phyloP scores from a whole-genome alignment of 2,329 filamentous ascomycete species.

The Ophiobolus disseminans region DNA sequence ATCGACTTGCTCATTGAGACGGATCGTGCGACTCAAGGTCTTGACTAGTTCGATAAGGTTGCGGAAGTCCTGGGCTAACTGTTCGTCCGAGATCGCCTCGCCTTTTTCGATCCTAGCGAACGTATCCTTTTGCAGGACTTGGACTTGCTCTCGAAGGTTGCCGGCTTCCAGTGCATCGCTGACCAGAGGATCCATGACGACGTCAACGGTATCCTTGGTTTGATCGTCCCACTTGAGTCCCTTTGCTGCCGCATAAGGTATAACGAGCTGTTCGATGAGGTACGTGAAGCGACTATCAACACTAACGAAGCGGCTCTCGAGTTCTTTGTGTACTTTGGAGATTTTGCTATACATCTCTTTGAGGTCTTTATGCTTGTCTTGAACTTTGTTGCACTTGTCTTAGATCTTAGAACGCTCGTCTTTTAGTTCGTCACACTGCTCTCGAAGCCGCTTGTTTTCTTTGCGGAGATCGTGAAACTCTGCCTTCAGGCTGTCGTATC shows the following conservation, averaged over 20 bases:
- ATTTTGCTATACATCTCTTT: too few species aligned
- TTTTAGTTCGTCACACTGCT: too few species aligned
- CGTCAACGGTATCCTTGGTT: background rate
- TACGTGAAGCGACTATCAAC: too few species aligned
- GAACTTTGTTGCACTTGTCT: too few species aligned
- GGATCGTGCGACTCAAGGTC: slow-evolving; percentile 15
- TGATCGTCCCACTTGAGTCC: background rate
- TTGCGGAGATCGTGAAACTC: too few species aligned
- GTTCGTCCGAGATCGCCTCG: slow-evolving; percentile 16
- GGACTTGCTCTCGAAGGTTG: slow-evolving; percentile 4
- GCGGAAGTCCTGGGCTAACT: slow-evolving; percentile 21
- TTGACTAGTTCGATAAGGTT: slow-evolving; percentile 19
- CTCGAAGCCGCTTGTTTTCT: too few species aligned
- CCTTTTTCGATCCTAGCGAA: slow-evolving; percentile 22
- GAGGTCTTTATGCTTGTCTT: too few species aligned
- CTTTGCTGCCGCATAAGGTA: background rate
- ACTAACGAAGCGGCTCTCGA: too few species aligned
- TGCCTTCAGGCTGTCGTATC: too few species aligned
- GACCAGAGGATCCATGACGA: background rate
- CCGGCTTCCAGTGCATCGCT: background rate
- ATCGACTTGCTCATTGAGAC: background rate
- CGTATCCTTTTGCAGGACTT: slow-evolving; percentile 21
- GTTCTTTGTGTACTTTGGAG: too few species aligned
- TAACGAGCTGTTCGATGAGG: background rate
- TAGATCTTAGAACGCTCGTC: too few species aligned